A percentile compares a stretch with the other conserved stretches of the same genome.
phyloP scores from a whole-genome alignment of 768 basidiomycete genomes.

The Lentinus tigrinus region DNA sequence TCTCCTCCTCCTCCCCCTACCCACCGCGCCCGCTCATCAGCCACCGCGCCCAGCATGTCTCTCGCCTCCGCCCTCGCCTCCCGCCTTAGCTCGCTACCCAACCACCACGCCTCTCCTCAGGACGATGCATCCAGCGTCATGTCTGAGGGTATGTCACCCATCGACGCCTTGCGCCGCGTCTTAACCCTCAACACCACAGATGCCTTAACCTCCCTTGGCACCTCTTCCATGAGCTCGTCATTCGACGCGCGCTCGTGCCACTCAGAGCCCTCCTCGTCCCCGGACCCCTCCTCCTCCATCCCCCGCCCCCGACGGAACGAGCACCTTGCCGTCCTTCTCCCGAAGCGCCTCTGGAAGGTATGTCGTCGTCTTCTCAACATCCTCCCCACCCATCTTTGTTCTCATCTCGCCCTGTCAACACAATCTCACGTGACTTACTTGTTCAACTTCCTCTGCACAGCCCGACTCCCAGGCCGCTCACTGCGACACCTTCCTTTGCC shows the following conservation, averaged over 20 bases:
- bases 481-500: slow-evolving; percentile 78
- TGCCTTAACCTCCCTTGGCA: slow-evolving; percentile 24
- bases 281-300: slow-evolving; percentile 17
- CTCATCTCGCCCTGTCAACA: slow-evolving; percentile 3
- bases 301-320: slow-evolving; percentile 46
- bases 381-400: slow-evolving; percentile 4
- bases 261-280: slow-evolving; percentile 23
- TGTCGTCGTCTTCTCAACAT: not conserved
- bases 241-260: slow-evolving; percentile 25
- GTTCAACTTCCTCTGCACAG: slow-evolving; percentile 34
- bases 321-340: slow-evolving; percentile 75
- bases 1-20: not conserved
- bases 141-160: slow-evolving; percentile 13
- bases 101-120: slow-evolving; percentile 9
- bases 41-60: slow-evolving; percentile 5
- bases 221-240: slow-evolving; percentile 24
- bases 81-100: slow-evolving; percentile 4
- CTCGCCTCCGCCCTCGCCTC: slow-evolving; percentile 10
- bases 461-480: slow-evolving; percentile 57
- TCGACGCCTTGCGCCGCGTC: slow-evolving; percentile 1
- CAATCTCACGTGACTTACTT: slow-evolving; percentile 13
- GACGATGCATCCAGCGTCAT: slow-evolving; percentile 13
- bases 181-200: slow-evolving; percentile 5
- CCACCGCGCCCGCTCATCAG: not conserved
- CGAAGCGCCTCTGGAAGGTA: slow-evolving; percentile 72